Evolutionary conservation across 768 basidiomycete genomes (phyloP), one percentile per base, ranked within the genome.

Genomic region (Serpula lacrymans): DNA sequence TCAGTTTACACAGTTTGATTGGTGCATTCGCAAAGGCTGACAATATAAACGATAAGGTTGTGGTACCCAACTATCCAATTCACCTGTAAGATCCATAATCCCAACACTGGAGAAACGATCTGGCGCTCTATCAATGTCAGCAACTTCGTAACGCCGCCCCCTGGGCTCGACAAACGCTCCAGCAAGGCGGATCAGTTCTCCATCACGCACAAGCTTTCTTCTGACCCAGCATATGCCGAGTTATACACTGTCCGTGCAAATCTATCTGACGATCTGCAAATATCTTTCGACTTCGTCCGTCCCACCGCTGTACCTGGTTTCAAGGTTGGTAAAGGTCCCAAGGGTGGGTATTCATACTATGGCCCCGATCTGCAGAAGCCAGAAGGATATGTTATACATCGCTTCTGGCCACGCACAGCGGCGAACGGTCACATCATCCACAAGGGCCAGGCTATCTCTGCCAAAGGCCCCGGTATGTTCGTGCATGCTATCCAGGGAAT

Each of bases 401-500:
- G 85, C 35, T 93, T 96, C 75, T 93, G 89, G 85, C 93, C 92
- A 11, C 73, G 78, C 27, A 71, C 74, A 48, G 53, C 63, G 22
- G 77, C 73, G 13, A 68, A 71, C 18, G 94, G 94, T 5, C 74
- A 78, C 49, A 55, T 94, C 60, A 77, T 87, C 34, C 60, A 69
- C 47, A 75, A 80, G 23, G 88, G 88, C 31, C 64, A 77, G 42
- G 83, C 83, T 5, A 64, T 68, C 41, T 35, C 68, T 6, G 64
- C 79, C 40, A 60, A 75, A 23, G 88, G 86, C 31, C 67, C 75
- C 26, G 89, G 90, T 21, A 88, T 92, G 85, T 82, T 95, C 61
- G 76, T 94, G 14, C 89, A 95, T 62, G 95, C 95, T 32, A 96
- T 98, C 59, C 95, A 98, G 60, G 96, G 95, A 60, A 95, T 99